Evolutionary conservation across 768 basidiomycete species (phyloP).

Genomic region (Rhodotorula graminis): DNA sequence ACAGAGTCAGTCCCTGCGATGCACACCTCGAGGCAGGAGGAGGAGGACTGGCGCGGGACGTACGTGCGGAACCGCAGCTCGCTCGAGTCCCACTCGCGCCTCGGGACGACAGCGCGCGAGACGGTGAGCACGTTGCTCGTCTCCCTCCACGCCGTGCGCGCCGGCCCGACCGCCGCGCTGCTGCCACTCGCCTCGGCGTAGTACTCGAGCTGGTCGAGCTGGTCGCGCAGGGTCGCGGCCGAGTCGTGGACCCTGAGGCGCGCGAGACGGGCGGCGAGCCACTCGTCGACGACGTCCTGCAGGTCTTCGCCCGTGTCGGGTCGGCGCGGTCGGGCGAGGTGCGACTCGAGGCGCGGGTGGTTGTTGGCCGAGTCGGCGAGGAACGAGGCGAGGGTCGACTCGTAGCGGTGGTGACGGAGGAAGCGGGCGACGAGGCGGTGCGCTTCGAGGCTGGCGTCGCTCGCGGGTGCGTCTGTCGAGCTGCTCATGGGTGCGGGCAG

Average conservation of each 20-base stretch:
- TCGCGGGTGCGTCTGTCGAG: not conserved
- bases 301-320: not conserved
- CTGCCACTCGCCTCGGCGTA: not conserved
- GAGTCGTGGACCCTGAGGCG: conserved; percentile 8
- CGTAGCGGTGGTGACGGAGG: conserved; percentile 25
- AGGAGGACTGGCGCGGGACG: not conserved
- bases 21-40: too few species aligned
- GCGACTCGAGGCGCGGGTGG: not conserved
- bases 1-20: too few species aligned
- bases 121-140: conserved; percentile 26
- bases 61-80: conserved; percentile 20
- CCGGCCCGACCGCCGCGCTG: not conserved
- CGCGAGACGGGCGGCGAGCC: not conserved
- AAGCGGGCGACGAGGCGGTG: conserved; percentile 26
- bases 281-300: conserved; percentile 30
- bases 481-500: too few species aligned
- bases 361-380: conserved; percentile 2
- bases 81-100: conserved; percentile 22
- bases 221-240: not conserved
- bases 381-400: conserved; percentile 13
- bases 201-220: conserved; percentile 1
- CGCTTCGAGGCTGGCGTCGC: not conserved
- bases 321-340: too few species aligned
- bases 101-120: conserved; percentile 1
- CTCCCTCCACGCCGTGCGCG: conserved; percentile 13